These are phyloP conservation scores for Fusarium hostae DNA, from an alignment of 2,329 filamentous ascomycete species.

Conservation along the genomic window DNA sequence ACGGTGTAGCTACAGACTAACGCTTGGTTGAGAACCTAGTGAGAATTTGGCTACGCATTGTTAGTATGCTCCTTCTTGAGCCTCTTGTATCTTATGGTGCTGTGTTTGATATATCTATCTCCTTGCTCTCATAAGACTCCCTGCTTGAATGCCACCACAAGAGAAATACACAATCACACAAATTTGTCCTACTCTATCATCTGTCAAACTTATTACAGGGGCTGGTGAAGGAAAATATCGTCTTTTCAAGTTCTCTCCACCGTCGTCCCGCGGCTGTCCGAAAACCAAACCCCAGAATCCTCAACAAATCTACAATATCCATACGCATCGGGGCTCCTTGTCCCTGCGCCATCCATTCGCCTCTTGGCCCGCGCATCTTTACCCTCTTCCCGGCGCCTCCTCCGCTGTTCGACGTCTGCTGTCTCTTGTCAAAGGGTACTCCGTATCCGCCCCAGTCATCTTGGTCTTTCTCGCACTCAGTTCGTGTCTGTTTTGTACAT, in stretches of 20 bases:
- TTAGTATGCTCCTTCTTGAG: not conserved
- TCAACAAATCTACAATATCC: slow-evolving; percentile 38
- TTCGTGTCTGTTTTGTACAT: slow-evolving; percentile 11
- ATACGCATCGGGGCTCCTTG: slow-evolving; percentile 18
- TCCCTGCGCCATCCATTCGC: slow-evolving; percentile 15
- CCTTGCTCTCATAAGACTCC: not conserved
- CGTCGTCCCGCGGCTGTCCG: slow-evolving; percentile 24
- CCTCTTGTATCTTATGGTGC: not conserved
- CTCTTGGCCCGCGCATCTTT: slow-evolving; percentile 40
- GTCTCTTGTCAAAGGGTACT: slow-evolving; percentile 5
- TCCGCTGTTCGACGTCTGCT: slow-evolving; percentile 32
- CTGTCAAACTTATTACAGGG: slow-evolving; percentile 12
- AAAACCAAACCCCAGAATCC: slow-evolving; percentile 32
- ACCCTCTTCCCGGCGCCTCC: slow-evolving; percentile 35
- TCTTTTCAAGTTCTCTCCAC: slow-evolving; percentile 13
- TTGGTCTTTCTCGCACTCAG: slow-evolving; percentile 6
- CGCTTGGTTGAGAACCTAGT: not conserved
- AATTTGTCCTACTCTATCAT: not conserved
- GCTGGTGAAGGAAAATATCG: not conserved
- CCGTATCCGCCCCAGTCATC: slow-evolving; percentile 7
- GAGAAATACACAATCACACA: not conserved
- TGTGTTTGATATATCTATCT: not conserved
- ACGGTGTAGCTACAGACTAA: not conserved
- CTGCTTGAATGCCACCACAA: not conserved
- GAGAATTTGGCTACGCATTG: not conserved